Percentiles rank a stretch among this genome's conserved stretches.
Conservation (phyloP, 331 rosid species). For the Phaseolus coccineus region DNA sequence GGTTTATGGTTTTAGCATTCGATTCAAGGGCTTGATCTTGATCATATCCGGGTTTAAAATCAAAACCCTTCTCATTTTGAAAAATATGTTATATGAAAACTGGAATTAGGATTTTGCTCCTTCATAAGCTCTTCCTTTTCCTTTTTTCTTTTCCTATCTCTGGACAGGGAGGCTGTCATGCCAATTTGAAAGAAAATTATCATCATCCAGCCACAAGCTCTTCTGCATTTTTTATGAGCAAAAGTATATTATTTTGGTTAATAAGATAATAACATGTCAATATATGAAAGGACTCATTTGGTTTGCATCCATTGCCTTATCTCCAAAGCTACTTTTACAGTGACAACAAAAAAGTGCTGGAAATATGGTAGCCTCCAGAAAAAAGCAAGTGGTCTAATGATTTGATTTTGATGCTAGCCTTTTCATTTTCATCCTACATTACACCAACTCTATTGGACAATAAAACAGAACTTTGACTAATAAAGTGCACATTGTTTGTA, state of each 20-base stretch:
- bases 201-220: neutral
- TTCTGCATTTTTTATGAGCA: neutral
- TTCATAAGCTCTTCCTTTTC: neutral
- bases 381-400: conserved; percentile 27
- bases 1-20: neutral
- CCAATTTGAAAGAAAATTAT: neutral
- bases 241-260: neutral
- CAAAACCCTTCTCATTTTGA: neutral
- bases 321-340: conserved; percentile 22
- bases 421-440: conserved; percentile 11
- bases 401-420: conserved; percentile 14
- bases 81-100: neutral
- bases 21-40: conserved; percentile 24
- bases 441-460: neutral
- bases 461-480: neutral
- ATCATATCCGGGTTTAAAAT: neutral
- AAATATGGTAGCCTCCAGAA: conserved; percentile 6
- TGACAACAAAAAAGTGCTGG: neutral
- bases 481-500: neutral
- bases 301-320: conserved; percentile 27
- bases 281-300: conserved; percentile 12
- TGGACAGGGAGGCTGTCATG: neutral
- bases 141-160: neutral
- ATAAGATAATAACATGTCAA: neutral
- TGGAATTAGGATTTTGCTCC: neutral